A percentile compares a stretch with the other conserved stretches of the same genome.
These are phyloP conservation scores for Isabelozyma heimii DNA, from an alignment of 805 yeast genomes.

Conservation along the genomic window DNA sequence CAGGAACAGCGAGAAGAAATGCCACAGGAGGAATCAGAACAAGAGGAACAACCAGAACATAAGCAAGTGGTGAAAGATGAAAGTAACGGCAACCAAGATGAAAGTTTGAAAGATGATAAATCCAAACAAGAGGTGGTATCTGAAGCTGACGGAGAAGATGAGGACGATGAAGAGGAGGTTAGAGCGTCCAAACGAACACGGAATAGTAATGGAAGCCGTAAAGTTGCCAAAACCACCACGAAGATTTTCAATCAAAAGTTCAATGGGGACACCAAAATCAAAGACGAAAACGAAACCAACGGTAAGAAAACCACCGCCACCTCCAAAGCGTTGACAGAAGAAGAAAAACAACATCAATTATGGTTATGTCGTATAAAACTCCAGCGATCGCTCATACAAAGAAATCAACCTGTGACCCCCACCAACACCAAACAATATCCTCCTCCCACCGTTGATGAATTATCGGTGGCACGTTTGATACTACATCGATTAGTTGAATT, in stretches of 20 bases:
- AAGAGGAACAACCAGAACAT: conserved; percentile 10
- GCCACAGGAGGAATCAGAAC: conserved; percentile 10
- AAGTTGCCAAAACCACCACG: background rate
- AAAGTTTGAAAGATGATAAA: conserved; percentile 5
- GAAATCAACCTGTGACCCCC: conserved; percentile 40
- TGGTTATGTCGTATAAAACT: conserved; percentile 48
- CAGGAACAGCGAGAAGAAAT: conserved; percentile 10
- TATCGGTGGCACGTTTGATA: conserved; percentile 37
- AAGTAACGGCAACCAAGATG: conserved; percentile 24
- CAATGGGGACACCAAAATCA: conserved; percentile 1
- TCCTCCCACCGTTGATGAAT: conserved; percentile 45
- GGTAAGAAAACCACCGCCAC: conserved; percentile 2
- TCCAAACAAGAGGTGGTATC: conserved; percentile 3
- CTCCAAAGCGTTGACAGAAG: conserved; percentile 24
- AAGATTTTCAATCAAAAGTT: background rate
- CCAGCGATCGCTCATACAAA: conserved; percentile 48
- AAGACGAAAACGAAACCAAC: conserved; percentile 1
- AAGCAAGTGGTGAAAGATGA: conserved; percentile 47
- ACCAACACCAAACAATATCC: conserved; percentile 29
- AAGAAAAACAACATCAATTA: conserved; percentile 43
- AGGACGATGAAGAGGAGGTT: conserved; percentile 16
- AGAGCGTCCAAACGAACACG: conserved; percentile 9
- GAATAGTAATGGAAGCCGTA: conserved; percentile 2
- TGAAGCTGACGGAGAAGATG: conserved; percentile 21
- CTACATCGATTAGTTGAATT: conserved; percentile 42